phyloP scores from a whole-genome alignment of 1,284 basidiomycete species.

The Quambalaria eucalypti region DNA sequence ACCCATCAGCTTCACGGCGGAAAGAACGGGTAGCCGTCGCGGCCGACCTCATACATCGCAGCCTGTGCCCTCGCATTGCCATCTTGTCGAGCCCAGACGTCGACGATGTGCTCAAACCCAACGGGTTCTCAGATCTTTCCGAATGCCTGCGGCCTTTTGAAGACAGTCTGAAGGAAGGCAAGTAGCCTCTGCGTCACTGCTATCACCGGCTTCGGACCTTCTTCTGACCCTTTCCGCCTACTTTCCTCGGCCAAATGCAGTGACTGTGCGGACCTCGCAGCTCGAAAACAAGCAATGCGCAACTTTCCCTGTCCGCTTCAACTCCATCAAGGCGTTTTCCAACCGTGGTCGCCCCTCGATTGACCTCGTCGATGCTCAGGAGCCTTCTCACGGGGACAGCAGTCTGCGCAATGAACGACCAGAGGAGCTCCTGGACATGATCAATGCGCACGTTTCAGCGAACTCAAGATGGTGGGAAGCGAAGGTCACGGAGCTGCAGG shows the following conservation, averaged over 20 bases:
- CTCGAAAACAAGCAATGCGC: conserved; percentile 28
- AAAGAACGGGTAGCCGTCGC: background rate
- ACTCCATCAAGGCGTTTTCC: conserved; percentile 23
- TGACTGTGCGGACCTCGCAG: conserved; percentile 39
- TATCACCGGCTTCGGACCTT: too few species aligned
- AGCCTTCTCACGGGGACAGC: background rate
- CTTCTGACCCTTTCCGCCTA: too few species aligned
- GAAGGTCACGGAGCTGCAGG: background rate
- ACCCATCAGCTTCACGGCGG: background rate
- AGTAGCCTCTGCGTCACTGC: conserved; percentile 1
- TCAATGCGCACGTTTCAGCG: background rate
- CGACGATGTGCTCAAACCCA: conserved; percentile 15
- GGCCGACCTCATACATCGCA: conserved; percentile 19
- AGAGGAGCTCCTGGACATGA: conserved; percentile 2
- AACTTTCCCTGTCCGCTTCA: conserved; percentile 37
- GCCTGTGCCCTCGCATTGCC: conserved; percentile 35
- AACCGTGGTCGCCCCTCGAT: background rate
- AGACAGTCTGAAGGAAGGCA: conserved; percentile 14
- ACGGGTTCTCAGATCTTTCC: conserved; percentile 25
- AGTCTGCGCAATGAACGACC: background rate
- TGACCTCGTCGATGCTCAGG: background rate
- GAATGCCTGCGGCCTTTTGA: conserved; percentile 39
- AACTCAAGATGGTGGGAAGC: background rate
- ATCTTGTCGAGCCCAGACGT: conserved; percentile 37
- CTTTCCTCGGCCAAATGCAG: too few species aligned